These are phyloP conservation scores for Ceratopteris richardii DNA, from an alignment of 75 land plant species.

Conservation along the genomic window DNA sequence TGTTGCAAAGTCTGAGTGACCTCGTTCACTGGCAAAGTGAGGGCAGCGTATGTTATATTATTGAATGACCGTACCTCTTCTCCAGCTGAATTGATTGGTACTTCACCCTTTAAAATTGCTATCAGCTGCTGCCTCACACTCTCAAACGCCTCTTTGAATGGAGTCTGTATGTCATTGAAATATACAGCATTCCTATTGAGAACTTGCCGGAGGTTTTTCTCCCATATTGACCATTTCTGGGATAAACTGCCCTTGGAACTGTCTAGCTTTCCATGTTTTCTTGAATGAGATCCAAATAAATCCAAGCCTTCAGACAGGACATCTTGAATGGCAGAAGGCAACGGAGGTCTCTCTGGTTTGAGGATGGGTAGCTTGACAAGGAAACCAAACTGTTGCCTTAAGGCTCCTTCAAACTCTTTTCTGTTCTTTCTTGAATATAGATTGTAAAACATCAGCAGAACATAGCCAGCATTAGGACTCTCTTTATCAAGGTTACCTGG, in stretches of 20 bases:
- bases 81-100: constrained; percentile 18
- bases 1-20: constrained; percentile 42
- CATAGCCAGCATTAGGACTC: constrained; percentile 92
- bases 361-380: constrained; percentile 82
- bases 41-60: constrained; percentile 68
- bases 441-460: constrained; percentile 92
- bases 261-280: constrained; percentile 76
- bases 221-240: constrained; percentile 75
- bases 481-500: constrained; percentile 93
- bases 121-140: constrained; percentile 55
- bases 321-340: constrained; percentile 50
- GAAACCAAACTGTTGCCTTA: constrained; percentile 64
- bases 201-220: constrained; percentile 41
- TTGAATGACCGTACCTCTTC: constrained; percentile 60
- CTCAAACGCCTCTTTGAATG: constrained; percentile 63
- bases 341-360: constrained; percentile 59
- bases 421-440: constrained; percentile 88
- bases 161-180: constrained; percentile 75
- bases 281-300: constrained; percentile 56
- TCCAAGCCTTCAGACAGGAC: constrained; percentile 67
- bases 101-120: constrained; percentile 50
- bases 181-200: constrained; percentile 46
- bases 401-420: constrained; percentile 65
- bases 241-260: constrained; percentile 65
- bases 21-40: constrained; percentile 46